Conservation (phyloP, 1,139 yeast species). For the Magnusiomyces ingens region DNA sequence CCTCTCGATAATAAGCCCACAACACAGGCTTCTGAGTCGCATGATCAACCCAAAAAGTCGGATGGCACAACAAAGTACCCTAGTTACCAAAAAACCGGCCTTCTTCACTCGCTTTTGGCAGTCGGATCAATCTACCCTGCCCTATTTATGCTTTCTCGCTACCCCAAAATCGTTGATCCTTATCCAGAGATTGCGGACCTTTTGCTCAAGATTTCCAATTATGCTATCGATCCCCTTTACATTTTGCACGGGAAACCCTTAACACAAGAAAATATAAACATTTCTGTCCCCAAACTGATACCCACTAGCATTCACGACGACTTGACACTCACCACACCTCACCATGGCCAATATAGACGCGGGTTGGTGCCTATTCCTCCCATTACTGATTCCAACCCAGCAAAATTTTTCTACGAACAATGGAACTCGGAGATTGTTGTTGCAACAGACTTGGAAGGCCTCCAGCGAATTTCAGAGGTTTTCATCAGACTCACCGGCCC, state of each 20-base stretch:
- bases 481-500: conserved; percentile 53
- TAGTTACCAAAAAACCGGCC: conserved; percentile 34
- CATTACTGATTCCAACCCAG: conserved; percentile 11
- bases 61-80: conserved; percentile 20
- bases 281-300: conserved; percentile 13
- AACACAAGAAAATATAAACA: background rate
- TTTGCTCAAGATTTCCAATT: conserved; percentile 44
- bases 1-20: conserved; percentile 16
- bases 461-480: conserved; percentile 44
- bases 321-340: conserved; percentile 16
- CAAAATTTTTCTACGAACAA: conserved; percentile 44
- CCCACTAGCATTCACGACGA: conserved; percentile 17
- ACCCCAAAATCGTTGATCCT: conserved; percentile 56
- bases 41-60: conserved; percentile 17
- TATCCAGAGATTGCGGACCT: conserved; percentile 48
- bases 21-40: conserved; percentile 8
- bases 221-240: conserved; percentile 49
- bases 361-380: conserved; percentile 15
- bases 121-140: conserved; percentile 64
- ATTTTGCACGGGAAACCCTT: conserved; percentile 14
- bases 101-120: conserved; percentile 50
- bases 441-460: conserved; percentile 38
- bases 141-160: conserved; percentile 49
- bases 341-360: conserved; percentile 4
- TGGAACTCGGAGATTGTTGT: conserved; percentile 45